These are phyloP conservation scores for Aspergillus campestris DNA, from an alignment of 495 filamentous ascomycete species.

Conservation along the genomic window DNA sequence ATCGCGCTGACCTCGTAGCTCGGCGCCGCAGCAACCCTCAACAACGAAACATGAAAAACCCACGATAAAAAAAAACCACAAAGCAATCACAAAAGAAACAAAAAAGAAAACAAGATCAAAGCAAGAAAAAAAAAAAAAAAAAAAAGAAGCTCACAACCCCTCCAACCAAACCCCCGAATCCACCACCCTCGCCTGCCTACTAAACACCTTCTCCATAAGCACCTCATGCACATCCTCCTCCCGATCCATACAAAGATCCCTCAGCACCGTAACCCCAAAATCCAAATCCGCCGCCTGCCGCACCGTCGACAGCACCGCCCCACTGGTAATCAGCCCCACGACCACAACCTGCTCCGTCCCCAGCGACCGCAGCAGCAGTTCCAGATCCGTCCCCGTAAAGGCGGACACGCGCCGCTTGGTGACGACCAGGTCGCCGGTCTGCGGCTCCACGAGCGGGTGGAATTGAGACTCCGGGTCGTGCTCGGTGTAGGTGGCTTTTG, in stretches of 20 bases:
- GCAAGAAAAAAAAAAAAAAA: no score
- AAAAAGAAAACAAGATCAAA: no score
- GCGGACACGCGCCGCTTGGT: conserved; percentile 31
- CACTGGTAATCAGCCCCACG: conserved; percentile 27
- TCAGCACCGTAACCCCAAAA: conserved; percentile 25
- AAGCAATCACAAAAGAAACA: no score
- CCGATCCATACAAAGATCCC: conserved; percentile 30
- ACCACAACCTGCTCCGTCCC: conserved; percentile 22
- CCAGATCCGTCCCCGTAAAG: conserved; percentile 27
- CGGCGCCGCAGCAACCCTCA: no score
- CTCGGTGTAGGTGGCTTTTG: conserved; percentile 14
- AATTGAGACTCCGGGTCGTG: conserved; percentile 13
- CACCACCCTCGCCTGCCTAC: conserved; percentile 16
- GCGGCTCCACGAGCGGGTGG: conserved; percentile 16
- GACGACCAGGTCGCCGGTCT: conserved; percentile 18
- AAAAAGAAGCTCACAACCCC: conserved; percentile 5
- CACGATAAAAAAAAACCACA: no score
- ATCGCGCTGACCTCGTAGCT: no score
- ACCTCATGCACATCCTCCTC: conserved; percentile 25
- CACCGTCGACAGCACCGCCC: conserved; percentile 34
- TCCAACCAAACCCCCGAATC: conserved; percentile 11
- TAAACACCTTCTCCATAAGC: conserved; percentile 29
- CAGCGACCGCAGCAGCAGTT: conserved; percentile 25
- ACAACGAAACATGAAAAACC: no score
- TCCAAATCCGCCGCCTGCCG: conserved; percentile 30